A percentile compares a stretch with the other conserved stretches of the same genome.
Evolutionary conservation across 139 green algal species (phyloP).

Genomic region (Closterium sp.): DNA sequence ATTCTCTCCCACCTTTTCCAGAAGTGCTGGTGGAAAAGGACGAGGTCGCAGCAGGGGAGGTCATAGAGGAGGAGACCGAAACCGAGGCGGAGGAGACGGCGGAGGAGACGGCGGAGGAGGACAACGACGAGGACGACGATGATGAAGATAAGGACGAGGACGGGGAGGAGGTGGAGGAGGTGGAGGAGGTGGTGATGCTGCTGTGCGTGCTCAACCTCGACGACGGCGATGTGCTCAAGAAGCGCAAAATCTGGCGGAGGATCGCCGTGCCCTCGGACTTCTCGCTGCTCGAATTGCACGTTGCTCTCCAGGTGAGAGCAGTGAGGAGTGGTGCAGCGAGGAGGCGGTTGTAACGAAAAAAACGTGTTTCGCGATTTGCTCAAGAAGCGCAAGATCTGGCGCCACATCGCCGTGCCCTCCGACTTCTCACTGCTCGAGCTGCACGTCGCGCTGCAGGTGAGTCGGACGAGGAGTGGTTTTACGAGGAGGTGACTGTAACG

Average conservation of each 20-base stretch:
- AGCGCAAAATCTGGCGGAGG: slow-evolving; percentile 26
- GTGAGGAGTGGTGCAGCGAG: too few species aligned
- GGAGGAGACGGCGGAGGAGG: too few species aligned
- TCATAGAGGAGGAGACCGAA: too few species aligned
- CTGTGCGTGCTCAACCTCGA: slow-evolving; percentile 21
- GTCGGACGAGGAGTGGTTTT: too few species aligned
- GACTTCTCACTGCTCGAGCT: slow-evolving; percentile 43
- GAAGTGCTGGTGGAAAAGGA: background rate
- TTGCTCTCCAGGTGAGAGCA: too few species aligned
- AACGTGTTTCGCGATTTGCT: too few species aligned
- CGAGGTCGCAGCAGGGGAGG: too few species aligned
- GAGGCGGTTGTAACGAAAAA: too few species aligned
- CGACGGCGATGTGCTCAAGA: slow-evolving; percentile 1
- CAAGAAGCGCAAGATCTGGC: too few species aligned
- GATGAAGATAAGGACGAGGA: slow-evolving; percentile 8
- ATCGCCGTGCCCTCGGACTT: slow-evolving; percentile 41
- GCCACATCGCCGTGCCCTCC: slow-evolving; percentile 24
- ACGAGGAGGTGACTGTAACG: too few species aligned
- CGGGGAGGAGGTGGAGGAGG: background rate
- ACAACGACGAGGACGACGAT: slow-evolving; percentile 13
- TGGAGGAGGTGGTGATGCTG: slow-evolving; percentile 35
- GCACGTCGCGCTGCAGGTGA: slow-evolving; percentile 43
- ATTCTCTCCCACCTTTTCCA: background rate
- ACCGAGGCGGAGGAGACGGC: too few species aligned
- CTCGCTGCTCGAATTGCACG: slow-evolving; percentile 38